A percentile compares a stretch with the other conserved stretches of the same genome.
Conservation (phyloP, 1,284 basidiomycete species). For the Leccinum fuscescens region DNA sequence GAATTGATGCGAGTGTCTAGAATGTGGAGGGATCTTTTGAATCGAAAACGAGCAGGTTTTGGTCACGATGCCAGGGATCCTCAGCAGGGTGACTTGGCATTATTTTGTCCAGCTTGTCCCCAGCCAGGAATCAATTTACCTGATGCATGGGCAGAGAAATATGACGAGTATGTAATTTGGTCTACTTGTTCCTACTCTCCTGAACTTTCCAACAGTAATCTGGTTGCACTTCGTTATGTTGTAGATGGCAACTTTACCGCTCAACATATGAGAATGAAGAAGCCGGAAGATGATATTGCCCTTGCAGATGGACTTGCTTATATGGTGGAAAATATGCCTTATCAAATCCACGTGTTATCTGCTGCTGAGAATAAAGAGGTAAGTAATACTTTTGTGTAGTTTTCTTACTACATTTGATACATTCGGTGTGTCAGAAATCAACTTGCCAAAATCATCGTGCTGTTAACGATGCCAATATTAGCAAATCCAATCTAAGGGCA, state of each 20-base stretch:
- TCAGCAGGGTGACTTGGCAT: neutral
- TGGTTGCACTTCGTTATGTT: conserved; percentile 4
- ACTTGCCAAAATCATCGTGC: conserved; percentile 17
- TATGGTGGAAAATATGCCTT: conserved; percentile 6
- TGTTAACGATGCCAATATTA: conserved; percentile 9
- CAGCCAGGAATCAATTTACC: conserved; percentile 15
- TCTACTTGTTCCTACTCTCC: neutral
- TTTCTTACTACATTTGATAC: neutral
- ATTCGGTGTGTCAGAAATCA: conserved; percentile 4
- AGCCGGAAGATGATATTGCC: conserved; percentile 9
- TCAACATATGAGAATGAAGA: conserved; percentile 15
- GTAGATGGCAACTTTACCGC: conserved; percentile 20
- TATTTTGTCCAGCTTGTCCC: conserved; percentile 16
- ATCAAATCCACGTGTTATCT: too few relatives aligned
- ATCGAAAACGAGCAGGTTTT: conserved; percentile 4
- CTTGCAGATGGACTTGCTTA: conserved; percentile 15
- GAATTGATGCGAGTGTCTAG: neutral
- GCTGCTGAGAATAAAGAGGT: neutral
- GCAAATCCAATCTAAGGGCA: conserved; percentile 7
- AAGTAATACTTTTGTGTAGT: neutral
- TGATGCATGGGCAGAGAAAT: neutral
- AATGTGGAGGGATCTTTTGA: conserved; percentile 12
- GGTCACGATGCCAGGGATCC: neutral
- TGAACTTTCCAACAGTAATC: neutral
- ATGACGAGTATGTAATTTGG: neutral